Evolutionary conservation across 2,329 filamentous ascomycete species (phyloP).

Genomic region (Colletotrichum magnum): DNA sequence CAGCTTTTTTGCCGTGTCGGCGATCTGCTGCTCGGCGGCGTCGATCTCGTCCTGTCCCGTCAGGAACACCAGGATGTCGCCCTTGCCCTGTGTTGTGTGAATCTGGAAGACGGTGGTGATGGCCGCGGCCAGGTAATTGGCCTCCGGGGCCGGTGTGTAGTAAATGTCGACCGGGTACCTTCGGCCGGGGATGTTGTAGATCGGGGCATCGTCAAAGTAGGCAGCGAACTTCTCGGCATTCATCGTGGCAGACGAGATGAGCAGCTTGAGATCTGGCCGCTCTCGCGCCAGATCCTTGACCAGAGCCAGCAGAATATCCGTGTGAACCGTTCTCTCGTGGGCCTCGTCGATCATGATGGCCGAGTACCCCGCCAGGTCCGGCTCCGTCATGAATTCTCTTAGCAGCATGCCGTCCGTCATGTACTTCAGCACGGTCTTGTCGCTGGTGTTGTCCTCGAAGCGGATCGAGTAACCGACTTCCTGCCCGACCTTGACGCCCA

Average conservation of each 20-base stretch:
- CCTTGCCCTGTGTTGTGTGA: conserved; percentile 85
- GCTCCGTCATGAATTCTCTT: conserved; percentile 90
- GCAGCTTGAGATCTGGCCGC: conserved; percentile 86
- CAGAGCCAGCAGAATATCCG: conserved; percentile 89
- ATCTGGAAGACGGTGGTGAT: conserved; percentile 97
- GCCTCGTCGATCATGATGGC: conserved; percentile 98
- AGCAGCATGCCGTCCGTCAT: conserved; percentile 98
- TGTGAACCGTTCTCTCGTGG: conserved; percentile 92
- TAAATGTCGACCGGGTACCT: conserved; percentile 92
- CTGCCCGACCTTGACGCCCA: conserved; percentile 89
- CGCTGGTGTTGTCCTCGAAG: conserved; percentile 92
- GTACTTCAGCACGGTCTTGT: conserved; percentile 94
- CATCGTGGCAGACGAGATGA: conserved; percentile 96
- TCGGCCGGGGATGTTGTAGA: conserved; percentile 94
- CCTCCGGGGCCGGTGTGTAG: conserved; percentile 91
- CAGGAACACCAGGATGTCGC: conserved; percentile 94
- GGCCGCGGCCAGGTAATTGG: conserved; percentile 91
- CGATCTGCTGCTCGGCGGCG: conserved; percentile 84
- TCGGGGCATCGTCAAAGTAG: conserved; percentile 93
- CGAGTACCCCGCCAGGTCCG: conserved; percentile 85
- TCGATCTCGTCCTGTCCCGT: conserved; percentile 98
- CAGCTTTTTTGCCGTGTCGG: conserved; percentile 88
- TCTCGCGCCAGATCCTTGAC: conserved; percentile 90
- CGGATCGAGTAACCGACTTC: conserved; percentile 96
- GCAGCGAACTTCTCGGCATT: conserved; percentile 92